A percentile compares a stretch with the other conserved stretches of the same genome.
These are phyloP conservation scores for Fonsecaea pedrosoi DNA, from an alignment of 2,329 filamentous ascomycete species.

Conservation along the genomic window DNA sequence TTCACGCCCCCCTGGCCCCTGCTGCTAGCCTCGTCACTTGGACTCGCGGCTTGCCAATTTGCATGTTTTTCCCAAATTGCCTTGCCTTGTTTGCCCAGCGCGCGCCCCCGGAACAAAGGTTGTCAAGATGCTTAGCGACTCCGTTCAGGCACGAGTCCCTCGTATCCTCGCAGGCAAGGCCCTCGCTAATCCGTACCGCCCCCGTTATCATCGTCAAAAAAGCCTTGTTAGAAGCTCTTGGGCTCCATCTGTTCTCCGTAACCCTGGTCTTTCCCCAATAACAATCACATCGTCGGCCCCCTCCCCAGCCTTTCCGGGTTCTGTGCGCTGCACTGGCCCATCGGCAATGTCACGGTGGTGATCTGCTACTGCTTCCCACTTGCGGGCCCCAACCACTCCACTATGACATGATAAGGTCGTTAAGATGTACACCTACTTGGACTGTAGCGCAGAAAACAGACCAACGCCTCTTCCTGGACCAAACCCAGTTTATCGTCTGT, in stretches of 20 bases:
- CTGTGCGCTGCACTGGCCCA: background rate
- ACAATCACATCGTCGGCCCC: background rate
- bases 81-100: background rate
- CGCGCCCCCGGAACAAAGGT: background rate
- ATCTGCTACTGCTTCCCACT: slow-evolving; percentile 15
- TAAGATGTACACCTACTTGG: background rate
- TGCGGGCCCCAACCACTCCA: slow-evolving; percentile 15
- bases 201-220: background rate
- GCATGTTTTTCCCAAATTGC: slow-evolving; percentile 3
- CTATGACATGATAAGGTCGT: slow-evolving; percentile 25
- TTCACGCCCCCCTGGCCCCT: background rate
- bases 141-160: background rate
- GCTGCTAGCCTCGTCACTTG: slow-evolving; percentile 7
- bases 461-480: slow-evolving; percentile 3
- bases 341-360: slow-evolving; percentile 15
- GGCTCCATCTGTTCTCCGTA: background rate
- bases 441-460: slow-evolving; percentile 7
- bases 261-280: slow-evolving; percentile 6
- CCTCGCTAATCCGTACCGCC: background rate
- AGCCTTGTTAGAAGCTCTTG: background rate
- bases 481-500: slow-evolving; percentile 5
- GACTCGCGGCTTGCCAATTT: background rate
- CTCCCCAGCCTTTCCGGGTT: slow-evolving; percentile 19
- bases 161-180: background rate
- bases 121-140: background rate